Conservation (phyloP, 768 basidiomycete species). For the Punctularia strigosozonata region DNA sequence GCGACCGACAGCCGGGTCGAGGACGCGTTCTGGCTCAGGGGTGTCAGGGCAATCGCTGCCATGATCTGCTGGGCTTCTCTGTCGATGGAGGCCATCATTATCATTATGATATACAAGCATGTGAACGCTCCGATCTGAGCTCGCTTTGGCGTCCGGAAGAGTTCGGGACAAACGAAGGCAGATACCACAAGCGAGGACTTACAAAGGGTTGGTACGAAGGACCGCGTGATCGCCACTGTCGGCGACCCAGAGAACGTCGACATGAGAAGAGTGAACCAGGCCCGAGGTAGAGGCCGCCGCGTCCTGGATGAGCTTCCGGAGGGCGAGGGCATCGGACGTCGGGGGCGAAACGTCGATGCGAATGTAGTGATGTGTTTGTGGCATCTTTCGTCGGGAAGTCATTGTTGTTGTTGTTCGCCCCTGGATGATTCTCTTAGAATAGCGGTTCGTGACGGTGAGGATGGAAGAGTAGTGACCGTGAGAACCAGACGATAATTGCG, state of each 20-base stretch:
- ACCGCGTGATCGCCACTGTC: constrained; percentile 28
- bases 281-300: constrained; percentile 45
- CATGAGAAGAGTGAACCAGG: constrained; percentile 33
- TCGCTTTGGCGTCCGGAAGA: not conserved
- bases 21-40: constrained; percentile 7
- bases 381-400: too few species aligned
- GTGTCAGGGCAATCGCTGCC: constrained; percentile 12
- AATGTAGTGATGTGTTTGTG: constrained; percentile 34
- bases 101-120: not conserved
- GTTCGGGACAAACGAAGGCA: not conserved
- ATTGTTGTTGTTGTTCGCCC: too few species aligned
- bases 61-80: constrained; percentile 20
- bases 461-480: too few species aligned
- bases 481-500: too few species aligned
- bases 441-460: too few species aligned
- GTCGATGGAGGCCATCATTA: not conserved
- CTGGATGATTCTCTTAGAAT: too few species aligned
- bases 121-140: too few species aligned
- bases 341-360: constrained; percentile 30
- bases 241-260: constrained; percentile 49
- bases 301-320: constrained; percentile 47
- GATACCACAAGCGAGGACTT: constrained; percentile 7
- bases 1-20: constrained; percentile 13
- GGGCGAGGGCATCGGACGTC: constrained; percentile 26
- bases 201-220: constrained; percentile 31